A percentile compares a stretch with the other conserved stretches of the same genome.
phyloP scores from a whole-genome alignment of 192 early-diverging fungal genomes.

The Entomortierella beljakovae region DNA sequence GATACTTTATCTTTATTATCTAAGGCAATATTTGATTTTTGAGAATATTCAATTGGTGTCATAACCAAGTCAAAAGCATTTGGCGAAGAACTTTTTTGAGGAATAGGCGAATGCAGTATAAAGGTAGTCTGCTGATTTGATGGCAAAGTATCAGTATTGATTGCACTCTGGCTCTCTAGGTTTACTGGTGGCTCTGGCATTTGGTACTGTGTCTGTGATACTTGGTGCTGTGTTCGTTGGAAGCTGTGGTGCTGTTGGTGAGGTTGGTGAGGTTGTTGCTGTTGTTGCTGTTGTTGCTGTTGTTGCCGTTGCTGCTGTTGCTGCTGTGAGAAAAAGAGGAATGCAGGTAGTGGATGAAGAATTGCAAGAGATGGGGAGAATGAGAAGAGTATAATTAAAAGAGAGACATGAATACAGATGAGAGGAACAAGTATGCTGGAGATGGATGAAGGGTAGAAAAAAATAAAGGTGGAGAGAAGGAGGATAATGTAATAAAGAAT shows the following conservation, averaged over 20 bases:
- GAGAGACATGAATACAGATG: background rate
- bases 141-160: no score
- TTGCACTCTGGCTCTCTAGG: background rate
- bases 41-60: slow-evolving; percentile 15
- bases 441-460: background rate
- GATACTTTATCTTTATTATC: slow-evolving; percentile 10
- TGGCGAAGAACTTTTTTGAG: background rate
- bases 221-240: no score
- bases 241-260: background rate
- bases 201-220: background rate
- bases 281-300: slow-evolving; percentile 3
- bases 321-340: background rate
- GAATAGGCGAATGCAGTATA: background rate
- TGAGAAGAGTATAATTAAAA: background rate
- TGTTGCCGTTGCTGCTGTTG: background rate
- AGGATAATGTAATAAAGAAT: background rate
- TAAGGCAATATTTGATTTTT: slow-evolving; percentile 23
- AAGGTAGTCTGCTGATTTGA: no score
- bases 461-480: background rate
- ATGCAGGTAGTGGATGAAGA: background rate
- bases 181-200: background rate
- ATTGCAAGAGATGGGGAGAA: background rate
- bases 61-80: background rate
- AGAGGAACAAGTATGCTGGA: background rate
- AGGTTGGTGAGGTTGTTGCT: background rate